Evolutionary conservation across 2,329 filamentous ascomycete genomes (phyloP).

Genomic region (Sporothrix globosa): DNA sequence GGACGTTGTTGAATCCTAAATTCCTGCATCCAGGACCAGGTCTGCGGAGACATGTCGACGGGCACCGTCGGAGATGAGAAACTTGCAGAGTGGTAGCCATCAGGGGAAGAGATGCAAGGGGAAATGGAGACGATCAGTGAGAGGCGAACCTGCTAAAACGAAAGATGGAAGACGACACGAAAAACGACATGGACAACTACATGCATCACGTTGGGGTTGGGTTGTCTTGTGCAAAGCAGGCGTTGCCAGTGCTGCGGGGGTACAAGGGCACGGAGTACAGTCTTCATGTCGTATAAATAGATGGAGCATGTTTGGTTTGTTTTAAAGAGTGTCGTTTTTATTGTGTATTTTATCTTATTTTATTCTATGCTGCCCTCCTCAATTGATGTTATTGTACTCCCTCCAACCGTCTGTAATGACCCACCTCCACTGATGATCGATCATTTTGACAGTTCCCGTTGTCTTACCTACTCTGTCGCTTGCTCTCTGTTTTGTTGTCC

Average conservation of each 20-base stretch:
- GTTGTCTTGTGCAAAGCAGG: constrained; percentile 7
- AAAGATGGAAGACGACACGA: neutral
- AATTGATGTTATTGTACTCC: neutral
- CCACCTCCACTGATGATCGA: neutral
- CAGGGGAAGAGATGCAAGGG: neutral
- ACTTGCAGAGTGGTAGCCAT: neutral
- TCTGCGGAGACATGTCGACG: constrained; percentile 2
- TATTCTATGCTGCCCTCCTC: neutral
- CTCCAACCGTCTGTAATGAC: neutral
- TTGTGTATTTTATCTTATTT: neutral
- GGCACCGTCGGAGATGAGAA: neutral
- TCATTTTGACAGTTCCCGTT: constrained; percentile 24
- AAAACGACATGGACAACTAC: neutral
- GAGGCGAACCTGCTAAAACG: neutral
- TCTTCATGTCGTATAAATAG: constrained; percentile 22
- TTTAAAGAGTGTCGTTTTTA: neutral
- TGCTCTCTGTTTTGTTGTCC: neutral
- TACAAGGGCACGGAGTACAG: constrained; percentile 11
- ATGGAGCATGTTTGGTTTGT: neutral
- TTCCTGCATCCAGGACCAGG: constrained; percentile 11
- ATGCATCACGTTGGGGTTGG: constrained; percentile 12
- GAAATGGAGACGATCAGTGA: neutral
- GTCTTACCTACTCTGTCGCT: neutral
- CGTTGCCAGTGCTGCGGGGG: constrained; percentile 9
- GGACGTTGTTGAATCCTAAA: too few relatives aligned